Conservation (phyloP, 306 rosid genomes). For the Phaseolus lunatus region DNA sequence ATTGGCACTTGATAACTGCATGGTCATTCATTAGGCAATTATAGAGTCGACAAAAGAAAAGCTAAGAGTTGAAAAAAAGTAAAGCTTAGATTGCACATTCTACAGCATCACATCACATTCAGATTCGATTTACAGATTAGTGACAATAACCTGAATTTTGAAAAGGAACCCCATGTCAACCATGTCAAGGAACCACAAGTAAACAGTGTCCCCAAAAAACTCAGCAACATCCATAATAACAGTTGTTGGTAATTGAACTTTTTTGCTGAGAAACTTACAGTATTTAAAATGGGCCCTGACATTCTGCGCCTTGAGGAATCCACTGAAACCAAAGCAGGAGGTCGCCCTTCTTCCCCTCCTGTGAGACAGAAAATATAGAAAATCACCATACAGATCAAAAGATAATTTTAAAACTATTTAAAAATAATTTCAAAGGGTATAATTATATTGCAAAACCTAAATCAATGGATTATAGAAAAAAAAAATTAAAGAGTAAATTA, state of each 20-base stretch:
- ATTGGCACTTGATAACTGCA: constrained; percentile 69
- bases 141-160: neutral
- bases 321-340: constrained; percentile 68
- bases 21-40: constrained; percentile 35
- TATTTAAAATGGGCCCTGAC: constrained; percentile 68
- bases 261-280: constrained; percentile 59
- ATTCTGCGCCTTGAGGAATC: constrained; percentile 83
- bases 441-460: constrained; percentile 30
- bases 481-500: neutral
- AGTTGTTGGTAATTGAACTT: constrained; percentile 52
- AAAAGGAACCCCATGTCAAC: constrained; percentile 30
- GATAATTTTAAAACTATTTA: neutral
- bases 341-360: constrained; percentile 82
- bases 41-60: neutral
- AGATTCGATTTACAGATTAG: neutral
- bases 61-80: neutral
- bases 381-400: constrained; percentile 11
- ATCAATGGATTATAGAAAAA: constrained; percentile 10
- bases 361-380: constrained; percentile 37
- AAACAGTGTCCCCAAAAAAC: constrained; percentile 39
- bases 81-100: constrained; percentile 24
- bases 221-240: constrained; percentile 57
- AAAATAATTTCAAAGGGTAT: constrained; percentile 19
- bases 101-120: neutral
- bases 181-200: constrained; percentile 24